Evolutionary conservation across 768 basidiomycete genomes (phyloP).

Genomic region (Hypholoma sublateritium): DNA sequence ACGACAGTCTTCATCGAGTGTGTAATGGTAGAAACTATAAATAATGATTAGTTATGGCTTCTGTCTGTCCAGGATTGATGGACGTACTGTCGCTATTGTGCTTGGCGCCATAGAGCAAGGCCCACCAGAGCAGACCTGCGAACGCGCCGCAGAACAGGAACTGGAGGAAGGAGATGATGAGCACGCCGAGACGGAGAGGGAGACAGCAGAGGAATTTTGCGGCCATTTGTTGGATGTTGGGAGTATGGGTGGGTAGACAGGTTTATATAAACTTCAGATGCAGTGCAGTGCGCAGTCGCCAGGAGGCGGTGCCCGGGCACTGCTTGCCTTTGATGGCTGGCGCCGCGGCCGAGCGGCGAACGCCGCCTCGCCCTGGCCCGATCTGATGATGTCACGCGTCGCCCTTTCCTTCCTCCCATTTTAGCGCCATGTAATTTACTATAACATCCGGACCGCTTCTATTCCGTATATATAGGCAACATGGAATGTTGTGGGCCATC

Average conservation of each 20-base stretch:
- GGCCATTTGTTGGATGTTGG: constrained; percentile 24
- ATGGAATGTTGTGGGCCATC: not conserved
- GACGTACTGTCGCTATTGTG: constrained; percentile 20
- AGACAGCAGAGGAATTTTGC: constrained; percentile 44
- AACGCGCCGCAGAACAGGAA: constrained; percentile 33
- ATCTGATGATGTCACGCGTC: constrained; percentile 7
- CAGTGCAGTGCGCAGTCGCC: not conserved
- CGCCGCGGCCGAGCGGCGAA: not conserved
- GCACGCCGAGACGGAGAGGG: constrained; percentile 41
- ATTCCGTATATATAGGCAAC: constrained; percentile 1
- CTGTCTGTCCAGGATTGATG: not conserved
- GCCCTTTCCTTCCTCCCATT: not conserved
- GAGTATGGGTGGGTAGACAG: not conserved
- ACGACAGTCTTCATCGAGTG: constrained; percentile 26
- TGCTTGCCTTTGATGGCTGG: not conserved
- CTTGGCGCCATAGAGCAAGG: constrained; percentile 19
- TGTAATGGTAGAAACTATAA: constrained; percentile 25
- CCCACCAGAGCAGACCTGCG: constrained; percentile 32
- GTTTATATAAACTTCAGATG: not conserved
- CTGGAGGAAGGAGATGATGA: constrained; percentile 39
- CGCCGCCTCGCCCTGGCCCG: not conserved
- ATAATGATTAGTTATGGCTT: not conserved
- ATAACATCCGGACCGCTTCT: not conserved
- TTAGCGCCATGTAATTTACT: not conserved
- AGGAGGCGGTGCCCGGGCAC: not conserved